A percentile compares a stretch with the other conserved stretches of the same genome.
phyloP scores from a whole-genome alignment of 352 stramenopile genomes.

The Phytopythium delawarense region DNA sequence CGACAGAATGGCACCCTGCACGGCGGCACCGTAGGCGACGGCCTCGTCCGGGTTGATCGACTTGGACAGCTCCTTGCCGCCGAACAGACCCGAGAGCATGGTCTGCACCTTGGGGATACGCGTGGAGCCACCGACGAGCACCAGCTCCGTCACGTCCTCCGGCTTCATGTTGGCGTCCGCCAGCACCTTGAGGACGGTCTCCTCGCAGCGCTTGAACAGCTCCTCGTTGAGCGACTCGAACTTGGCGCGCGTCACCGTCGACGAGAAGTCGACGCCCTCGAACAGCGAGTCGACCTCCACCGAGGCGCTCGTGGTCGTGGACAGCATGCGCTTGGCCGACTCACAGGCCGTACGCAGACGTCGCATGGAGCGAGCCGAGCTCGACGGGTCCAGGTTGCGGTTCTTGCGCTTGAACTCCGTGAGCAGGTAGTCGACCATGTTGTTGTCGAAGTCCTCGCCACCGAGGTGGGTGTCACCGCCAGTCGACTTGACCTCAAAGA shows the following conservation, averaged over 20 bases:
- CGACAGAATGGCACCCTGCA: constrained; percentile 59
- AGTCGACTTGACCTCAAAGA: constrained; percentile 97
- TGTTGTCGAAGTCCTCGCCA: constrained; percentile 95
- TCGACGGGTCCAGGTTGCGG: constrained; percentile 84
- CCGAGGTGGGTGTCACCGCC: constrained; percentile 94
- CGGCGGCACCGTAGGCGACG: constrained; percentile 70
- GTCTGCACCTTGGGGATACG: constrained; percentile 65
- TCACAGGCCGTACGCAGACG: constrained; percentile 96
- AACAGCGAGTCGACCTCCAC: constrained; percentile 96
- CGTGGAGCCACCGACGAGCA: constrained; percentile 54
- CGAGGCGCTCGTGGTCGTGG: constrained; percentile 87
- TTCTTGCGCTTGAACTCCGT: constrained; percentile 94
- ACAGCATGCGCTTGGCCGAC: constrained; percentile 97
- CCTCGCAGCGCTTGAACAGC: constrained; percentile 80
- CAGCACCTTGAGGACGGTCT: constrained; percentile 72
- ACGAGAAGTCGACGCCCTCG: constrained; percentile 94
- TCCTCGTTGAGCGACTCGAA: constrained; percentile 90
- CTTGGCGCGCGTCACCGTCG: constrained; percentile 89
- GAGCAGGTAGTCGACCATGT: constrained; percentile 93
- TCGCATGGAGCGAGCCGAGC: constrained; percentile 90
- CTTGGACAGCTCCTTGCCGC: constrained; percentile 62
- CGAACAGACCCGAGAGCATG: constrained; percentile 49
- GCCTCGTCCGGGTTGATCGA: constrained; percentile 80
- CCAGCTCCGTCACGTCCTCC: constrained; percentile 52
- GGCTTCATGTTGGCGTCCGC: constrained; percentile 67